A percentile compares a stretch with the other conserved stretches of the same genome.
Conservation (phyloP, 345 rosid genomes). For the Syzygium aromaticum region DNA sequence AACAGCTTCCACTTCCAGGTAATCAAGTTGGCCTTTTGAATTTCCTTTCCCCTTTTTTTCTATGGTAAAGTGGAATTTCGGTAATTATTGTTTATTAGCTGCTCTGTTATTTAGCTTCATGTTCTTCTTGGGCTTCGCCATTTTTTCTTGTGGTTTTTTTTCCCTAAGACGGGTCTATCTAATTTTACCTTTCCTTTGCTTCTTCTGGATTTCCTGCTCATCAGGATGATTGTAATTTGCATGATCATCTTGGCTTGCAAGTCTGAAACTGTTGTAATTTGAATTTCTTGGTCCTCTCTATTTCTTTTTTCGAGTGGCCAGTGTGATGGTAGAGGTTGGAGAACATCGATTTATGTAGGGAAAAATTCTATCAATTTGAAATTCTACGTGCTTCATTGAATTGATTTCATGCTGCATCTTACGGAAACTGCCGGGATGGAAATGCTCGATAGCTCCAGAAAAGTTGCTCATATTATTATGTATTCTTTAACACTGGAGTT, state of each 20-base stretch:
- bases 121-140: neutral
- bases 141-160: neutral
- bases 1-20: constrained; percentile 89
- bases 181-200: neutral
- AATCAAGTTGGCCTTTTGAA: neutral
- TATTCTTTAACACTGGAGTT: neutral
- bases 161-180: neutral
- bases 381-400: neutral
- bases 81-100: neutral
- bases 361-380: neutral
- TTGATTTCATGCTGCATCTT: neutral
- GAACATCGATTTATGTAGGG: neutral
- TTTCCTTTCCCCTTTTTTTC: neutral
- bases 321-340: neutral
- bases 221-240: neutral
- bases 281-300: neutral
- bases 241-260: neutral
- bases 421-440: neutral
- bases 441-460: neutral
- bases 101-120: neutral
- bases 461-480: neutral
- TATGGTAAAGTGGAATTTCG: neutral
- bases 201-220: neutral
- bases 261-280: neutral
- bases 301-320: neutral